Evolutionary conservation across 140 eudicot species (phyloP).

Genomic region (Erigeron philadelphicus): DNA sequence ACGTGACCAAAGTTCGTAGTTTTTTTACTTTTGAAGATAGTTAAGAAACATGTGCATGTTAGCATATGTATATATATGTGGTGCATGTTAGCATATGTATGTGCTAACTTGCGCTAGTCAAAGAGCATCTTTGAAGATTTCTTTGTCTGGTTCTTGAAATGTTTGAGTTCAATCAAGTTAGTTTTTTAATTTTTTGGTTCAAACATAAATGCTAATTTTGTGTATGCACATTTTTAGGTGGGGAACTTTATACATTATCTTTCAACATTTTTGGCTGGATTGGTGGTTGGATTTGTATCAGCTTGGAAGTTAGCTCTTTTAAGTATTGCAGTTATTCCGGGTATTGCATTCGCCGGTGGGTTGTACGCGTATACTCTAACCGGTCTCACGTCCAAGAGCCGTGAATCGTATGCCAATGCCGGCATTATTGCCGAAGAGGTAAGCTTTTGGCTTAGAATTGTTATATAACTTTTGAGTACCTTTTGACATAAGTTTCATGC

Average conservation of each 20-base stretch:
- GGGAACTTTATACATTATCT: slow-evolving; percentile 96
- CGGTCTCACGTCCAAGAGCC: slow-evolving; percentile 93
- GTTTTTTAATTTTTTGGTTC: slow-evolving; percentile 12
- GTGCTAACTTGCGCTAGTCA: slow-evolving; percentile 21
- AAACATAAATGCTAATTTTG: slow-evolving; percentile 18
- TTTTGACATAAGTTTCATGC: background rate
- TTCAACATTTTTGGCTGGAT: slow-evolving; percentile 93
- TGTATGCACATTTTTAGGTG: slow-evolving; percentile 40
- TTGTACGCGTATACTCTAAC: slow-evolving; percentile 91
- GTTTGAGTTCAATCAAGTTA: background rate
- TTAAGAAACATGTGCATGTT: no score
- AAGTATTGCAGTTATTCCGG: slow-evolving; percentile 92
- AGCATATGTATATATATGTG: background rate
- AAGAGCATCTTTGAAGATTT: slow-evolving; percentile 33
- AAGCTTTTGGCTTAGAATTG: slow-evolving; percentile 8
- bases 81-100: slow-evolving; percentile 22
- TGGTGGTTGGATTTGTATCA: slow-evolving; percentile 98
- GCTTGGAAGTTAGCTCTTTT: slow-evolving; percentile 94
- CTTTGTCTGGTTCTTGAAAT: background rate
- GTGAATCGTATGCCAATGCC: slow-evolving; percentile 95
- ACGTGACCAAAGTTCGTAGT: no score
- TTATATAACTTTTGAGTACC: background rate
- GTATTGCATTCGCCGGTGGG: slow-evolving; percentile 97
- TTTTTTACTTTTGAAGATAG: no score
- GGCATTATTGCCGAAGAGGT: slow-evolving; percentile 96